Evolutionary conservation across 352 stramenopile species (phyloP).

Genomic region (Pythium periplocum): DNA sequence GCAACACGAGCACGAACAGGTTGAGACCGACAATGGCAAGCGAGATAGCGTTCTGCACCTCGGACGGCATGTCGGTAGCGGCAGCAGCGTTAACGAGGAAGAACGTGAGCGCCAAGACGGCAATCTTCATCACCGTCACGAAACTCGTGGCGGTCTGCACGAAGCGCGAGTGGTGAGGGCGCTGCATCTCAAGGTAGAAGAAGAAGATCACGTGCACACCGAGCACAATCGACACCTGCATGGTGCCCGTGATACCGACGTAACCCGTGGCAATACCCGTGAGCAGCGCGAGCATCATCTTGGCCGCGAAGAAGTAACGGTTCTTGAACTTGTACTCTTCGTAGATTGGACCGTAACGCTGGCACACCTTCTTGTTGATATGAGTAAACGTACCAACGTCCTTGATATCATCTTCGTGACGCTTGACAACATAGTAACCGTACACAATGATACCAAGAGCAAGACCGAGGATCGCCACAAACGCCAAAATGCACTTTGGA

Average conservation of each 20-base stretch:
- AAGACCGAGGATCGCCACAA: conserved; percentile 53
- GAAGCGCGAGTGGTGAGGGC: conserved; percentile 27
- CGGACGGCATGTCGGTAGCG: conserved; percentile 15
- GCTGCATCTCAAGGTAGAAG: conserved; percentile 27
- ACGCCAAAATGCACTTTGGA: conserved; percentile 60
- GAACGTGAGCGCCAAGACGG: conserved; percentile 26
- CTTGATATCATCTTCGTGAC: conserved; percentile 65
- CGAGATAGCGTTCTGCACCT: conserved; percentile 30
- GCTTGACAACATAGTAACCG: conserved; percentile 63
- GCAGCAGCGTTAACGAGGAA: conserved; percentile 32
- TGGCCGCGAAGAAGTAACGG: conserved; percentile 79
- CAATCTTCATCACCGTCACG: conserved; percentile 38
- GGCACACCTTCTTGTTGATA: conserved; percentile 78
- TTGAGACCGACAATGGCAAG: conserved; percentile 30
- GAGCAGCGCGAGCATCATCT: conserved; percentile 36
- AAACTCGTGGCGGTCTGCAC: conserved; percentile 32
- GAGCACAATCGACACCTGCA: conserved; percentile 30
- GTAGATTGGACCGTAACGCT: conserved; percentile 77
- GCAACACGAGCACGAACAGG: conserved; percentile 29
- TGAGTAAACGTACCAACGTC: conserved; percentile 76
- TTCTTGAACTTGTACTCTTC: conserved; percentile 88
- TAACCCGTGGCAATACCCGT: conserved; percentile 28
- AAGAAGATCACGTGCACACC: conserved; percentile 31
- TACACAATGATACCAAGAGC: conserved; percentile 76
- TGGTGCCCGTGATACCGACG: conserved; percentile 20